Evolutionary conservation across 371 early-diverging fungal species (phyloP), one percentile per base, ranked within the genome.

Genomic region (Lichtheimia corymbifera): DNA sequence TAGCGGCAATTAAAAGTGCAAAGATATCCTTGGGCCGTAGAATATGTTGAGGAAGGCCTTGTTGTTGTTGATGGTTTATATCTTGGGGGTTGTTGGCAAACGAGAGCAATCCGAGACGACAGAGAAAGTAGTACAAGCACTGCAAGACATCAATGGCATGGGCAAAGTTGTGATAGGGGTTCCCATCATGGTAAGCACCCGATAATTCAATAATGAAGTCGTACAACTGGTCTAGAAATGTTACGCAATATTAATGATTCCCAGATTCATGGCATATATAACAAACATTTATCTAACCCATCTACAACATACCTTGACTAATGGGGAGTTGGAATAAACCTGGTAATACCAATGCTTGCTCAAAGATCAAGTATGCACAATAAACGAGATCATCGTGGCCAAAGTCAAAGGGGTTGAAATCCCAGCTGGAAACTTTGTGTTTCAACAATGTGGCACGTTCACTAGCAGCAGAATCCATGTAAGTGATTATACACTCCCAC

Each of bases 131-230:
- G 63, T 83, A 91, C 20, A 88, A 84, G 61, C 90, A 86, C 70
- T 93, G 94, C 9, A 92, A 73, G 14, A 93, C 93, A 71, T 93
- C 94, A 13, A 92, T 86, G 4, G 94, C 93, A 70, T 93, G 94
- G 41, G 84, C 81, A 73, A 92, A 90, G 74, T 92, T 93, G 73
- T 93, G 94, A 69, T 92, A 92, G 15, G 88, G 88, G 65, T 93
- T 93, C 51, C 80, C 79, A 35, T 82, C 73, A 71, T 87, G 85
- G 64, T 91, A 91, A 4, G 87, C 78, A 51, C 76, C 76, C 43
- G 83, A 71, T 49, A 89, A 63, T 44, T 85, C 84, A 54, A 80
- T 68, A 11, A 89, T 79, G 59, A 89, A 86, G 40, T 75, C 69
- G 64, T 85, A 84, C 51, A 85, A 66, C 63, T 77, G 72, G 15